phyloP scores from a whole-genome alignment of 2,329 filamentous ascomycete species.

The Penicillium thymicola region DNA sequence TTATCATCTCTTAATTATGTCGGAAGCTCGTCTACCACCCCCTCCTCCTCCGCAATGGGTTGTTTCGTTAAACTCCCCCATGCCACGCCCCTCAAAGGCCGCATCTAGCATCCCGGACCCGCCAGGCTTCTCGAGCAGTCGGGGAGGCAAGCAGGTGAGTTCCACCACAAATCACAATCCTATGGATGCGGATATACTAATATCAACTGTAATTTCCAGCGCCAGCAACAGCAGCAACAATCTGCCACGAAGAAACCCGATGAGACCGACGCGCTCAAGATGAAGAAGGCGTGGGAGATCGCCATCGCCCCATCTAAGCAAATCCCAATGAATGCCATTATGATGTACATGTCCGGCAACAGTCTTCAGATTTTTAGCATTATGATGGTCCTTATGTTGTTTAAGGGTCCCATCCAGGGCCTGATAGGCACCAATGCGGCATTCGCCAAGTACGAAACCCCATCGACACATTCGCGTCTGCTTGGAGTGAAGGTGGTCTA shows the following conservation, averaged over 20 bases:
- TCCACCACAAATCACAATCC: slow-evolving; percentile 1
- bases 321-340: slow-evolving; percentile 96
- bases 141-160: slow-evolving; percentile 52
- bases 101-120: slow-evolving; percentile 71
- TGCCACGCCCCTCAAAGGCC: slow-evolving; percentile 62
- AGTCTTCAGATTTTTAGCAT: slow-evolving; percentile 98
- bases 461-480: slow-evolving; percentile 69
- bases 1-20: slow-evolving; percentile 13
- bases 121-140: slow-evolving; percentile 69
- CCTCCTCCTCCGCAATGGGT: slow-evolving; percentile 74
- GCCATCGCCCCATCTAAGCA: slow-evolving; percentile 90
- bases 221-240: slow-evolving; percentile 35
- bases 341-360: slow-evolving; percentile 99
- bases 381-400: slow-evolving; percentile 99
- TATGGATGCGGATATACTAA: background rate
- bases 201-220: slow-evolving; percentile 2
- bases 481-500: slow-evolving; percentile 84
- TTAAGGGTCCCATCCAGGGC: slow-evolving; percentile 91
- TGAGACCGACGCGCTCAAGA: slow-evolving; percentile 91
- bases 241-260: slow-evolving; percentile 50
- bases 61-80: slow-evolving; percentile 69
- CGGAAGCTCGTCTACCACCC: slow-evolving; percentile 27
- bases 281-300: slow-evolving; percentile 99
- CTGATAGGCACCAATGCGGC: slow-evolving; percentile 77
- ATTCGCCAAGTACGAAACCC: slow-evolving; percentile 88